Conservation (phyloP, 2,329 filamentous ascomycete genomes). For the Colletotrichum lupini region DNA sequence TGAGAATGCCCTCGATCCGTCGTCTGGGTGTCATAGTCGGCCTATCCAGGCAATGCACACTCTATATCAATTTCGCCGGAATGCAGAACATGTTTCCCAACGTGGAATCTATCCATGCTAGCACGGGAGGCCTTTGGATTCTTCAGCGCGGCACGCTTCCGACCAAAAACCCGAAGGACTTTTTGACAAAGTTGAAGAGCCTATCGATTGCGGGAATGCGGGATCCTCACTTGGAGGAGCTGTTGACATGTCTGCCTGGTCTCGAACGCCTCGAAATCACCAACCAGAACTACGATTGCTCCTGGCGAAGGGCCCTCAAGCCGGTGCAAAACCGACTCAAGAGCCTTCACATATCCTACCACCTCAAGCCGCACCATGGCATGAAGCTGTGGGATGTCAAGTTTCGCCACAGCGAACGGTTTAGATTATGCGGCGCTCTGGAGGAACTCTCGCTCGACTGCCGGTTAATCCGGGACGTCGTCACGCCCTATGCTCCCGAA, state of each 20-base stretch:
- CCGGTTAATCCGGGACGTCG: not conserved
- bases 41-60: not conserved
- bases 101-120: not conserved
- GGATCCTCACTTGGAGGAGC: not conserved
- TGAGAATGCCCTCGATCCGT: not conserved
- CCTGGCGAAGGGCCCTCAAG: not conserved
- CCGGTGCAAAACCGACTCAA: not conserved
- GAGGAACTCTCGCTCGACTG: not conserved
- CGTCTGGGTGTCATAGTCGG: not conserved
- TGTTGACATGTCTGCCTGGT: not conserved
- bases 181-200: not conserved
- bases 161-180: not conserved
- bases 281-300: not conserved
- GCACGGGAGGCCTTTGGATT: not conserved
- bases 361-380: not conserved
- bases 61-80: not conserved
- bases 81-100: not conserved
- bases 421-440: not conserved
- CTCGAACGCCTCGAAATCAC: not conserved
- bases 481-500: not conserved
- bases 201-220: not conserved
- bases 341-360: not conserved
- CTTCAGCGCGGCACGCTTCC: not conserved
- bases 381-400: not conserved
- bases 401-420: not conserved